Evolutionary conservation across 2,329 filamentous ascomycete species (phyloP), one percentile per base, ranked within the genome.

Genomic region (Nigrospora osmanthi): DNA sequence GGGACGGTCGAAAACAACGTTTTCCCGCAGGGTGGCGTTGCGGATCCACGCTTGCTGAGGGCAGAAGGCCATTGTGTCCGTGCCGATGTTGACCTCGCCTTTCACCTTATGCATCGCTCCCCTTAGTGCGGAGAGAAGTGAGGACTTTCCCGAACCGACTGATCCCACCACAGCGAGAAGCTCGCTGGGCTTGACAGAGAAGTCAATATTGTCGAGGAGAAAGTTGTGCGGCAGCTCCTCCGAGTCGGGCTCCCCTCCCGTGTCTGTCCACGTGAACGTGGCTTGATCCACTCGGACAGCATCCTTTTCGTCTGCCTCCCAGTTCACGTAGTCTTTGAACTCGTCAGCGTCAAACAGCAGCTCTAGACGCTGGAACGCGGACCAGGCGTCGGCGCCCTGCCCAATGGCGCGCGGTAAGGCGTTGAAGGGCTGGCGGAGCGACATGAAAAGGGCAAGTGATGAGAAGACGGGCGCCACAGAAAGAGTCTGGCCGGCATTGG

Each of bases 1-100:
- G 0, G 78, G 75, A 52, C 86, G 89, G 13, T 89, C 89, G 56
- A 96, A 95, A 1, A 87, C 64, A 47, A 96, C 93, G 58, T 96
- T 96, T 32, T 94, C 81, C 51, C 80, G 81, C 2, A 95, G 76
- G 0, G 84, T 86, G 0, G 87, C 76, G 57, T 95, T 95, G 58
- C 95, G 89, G 39, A 96, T 94, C 90, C 90, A 96, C 0, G 90
- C 87, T 58, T 94, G 94, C 60, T 96, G 90, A 0, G 90, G 89
- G 54, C 90, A 95, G 56, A 94, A 94, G 0, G 89, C 86, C 49
- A 89, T 75, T 3, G 81, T 83, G 0, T 87, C 87, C 9, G 33
- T 13, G 35, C 89, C 87, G 54, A 93, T 76, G 0, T 79, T 76
- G 6, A 94, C 76, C 34, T 83, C 75, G 12, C 89, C 89, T 4